Conservation (phyloP, 306 rosid genomes). For the Lathyrus aphaca region DNA sequence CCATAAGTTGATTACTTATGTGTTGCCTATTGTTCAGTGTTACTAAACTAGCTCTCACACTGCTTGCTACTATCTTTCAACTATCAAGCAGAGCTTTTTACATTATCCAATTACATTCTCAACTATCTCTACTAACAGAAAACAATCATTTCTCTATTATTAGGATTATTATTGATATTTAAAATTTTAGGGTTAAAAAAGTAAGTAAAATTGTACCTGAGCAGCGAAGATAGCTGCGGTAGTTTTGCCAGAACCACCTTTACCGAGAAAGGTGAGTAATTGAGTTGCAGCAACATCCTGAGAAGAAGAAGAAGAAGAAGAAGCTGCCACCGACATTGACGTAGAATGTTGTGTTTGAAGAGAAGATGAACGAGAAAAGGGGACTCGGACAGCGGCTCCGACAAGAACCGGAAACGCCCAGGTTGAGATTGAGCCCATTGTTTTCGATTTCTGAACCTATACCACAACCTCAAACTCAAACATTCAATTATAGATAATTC, state of each 20-base stretch:
- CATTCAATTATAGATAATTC: too few relatives aligned
- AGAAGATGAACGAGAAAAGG: slow-evolving; percentile 36
- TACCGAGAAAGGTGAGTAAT: slow-evolving; percentile 85
- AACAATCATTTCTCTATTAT: too few relatives aligned
- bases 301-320: slow-evolving; percentile 49
- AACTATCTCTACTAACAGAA: too few relatives aligned
- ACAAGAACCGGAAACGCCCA: slow-evolving; percentile 40
- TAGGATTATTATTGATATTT: too few relatives aligned
- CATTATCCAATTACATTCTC: too few relatives aligned
- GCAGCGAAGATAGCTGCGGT: slow-evolving; percentile 89
- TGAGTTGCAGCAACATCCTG: slow-evolving; percentile 46
- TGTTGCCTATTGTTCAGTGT: too few relatives aligned
- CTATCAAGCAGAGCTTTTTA: too few relatives aligned
- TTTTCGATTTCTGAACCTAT: background rate
- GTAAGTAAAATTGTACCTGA: slow-evolving; percentile 50
- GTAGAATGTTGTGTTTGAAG: slow-evolving; percentile 23
- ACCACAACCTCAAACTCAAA: background rate
- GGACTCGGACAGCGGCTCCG: background rate
- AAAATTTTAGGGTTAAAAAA: too few relatives aligned
- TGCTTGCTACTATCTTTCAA: too few relatives aligned
- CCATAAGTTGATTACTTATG: too few relatives aligned
- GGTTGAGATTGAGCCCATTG: slow-evolving; percentile 41
- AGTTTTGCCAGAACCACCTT: slow-evolving; percentile 97
- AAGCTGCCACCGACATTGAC: background rate
- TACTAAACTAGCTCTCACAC: too few relatives aligned